Base-by-base conservation (phyloP, 2,329 filamentous ascomycete genomes). In the Mycosphaerella sp. region DNA sequence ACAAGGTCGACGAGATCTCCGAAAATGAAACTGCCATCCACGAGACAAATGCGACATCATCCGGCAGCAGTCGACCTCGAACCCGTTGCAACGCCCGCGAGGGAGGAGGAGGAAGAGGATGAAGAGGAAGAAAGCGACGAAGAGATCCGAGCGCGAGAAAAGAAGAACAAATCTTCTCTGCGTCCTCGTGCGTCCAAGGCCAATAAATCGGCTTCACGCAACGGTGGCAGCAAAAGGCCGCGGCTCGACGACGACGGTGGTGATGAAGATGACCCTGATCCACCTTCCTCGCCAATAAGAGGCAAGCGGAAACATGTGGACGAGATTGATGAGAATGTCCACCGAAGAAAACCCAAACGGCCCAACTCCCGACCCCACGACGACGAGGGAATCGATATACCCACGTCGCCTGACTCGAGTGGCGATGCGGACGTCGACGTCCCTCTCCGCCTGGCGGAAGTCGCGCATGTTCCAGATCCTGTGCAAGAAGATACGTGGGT, bases 401-500 rank as follows among this genome's bases (percentile, higher is more conserved):
- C 65, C 7, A 60, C 60, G 2, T 66, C 66, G 9, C 67, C 66
- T 17, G 58, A 56, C 14, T 48, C 32, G 7, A 55, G 49, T 10
- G 44, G 52, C n/a, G 52, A 52, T 11, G 38, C 21, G 3, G 21
- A 52, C 5, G 38, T 50, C 7, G 50, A 57, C 17, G 39, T 55
- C 5, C 54, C 57, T 12, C 49, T 72, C 2, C 71, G 76, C 34
- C 44, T 4, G 21, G 21, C 21, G 21, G 21, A 21, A 21, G 21
- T 53, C 3, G 57, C 56, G 14, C 43, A 56, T 29, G 44, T 47
- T 11, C 36, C 45, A 14, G 64, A 68, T 45, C 62, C 62, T 6
- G 48, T 66, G 2, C 67, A 69, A 51, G 62, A 68, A 56, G 79
- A 84, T 50, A 82, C 81, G 0, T 89, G 85, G 85, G 73, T 73